Conservation (phyloP, 495 filamentous ascomycete species). For the Talaromyces adpressus region DNA sequence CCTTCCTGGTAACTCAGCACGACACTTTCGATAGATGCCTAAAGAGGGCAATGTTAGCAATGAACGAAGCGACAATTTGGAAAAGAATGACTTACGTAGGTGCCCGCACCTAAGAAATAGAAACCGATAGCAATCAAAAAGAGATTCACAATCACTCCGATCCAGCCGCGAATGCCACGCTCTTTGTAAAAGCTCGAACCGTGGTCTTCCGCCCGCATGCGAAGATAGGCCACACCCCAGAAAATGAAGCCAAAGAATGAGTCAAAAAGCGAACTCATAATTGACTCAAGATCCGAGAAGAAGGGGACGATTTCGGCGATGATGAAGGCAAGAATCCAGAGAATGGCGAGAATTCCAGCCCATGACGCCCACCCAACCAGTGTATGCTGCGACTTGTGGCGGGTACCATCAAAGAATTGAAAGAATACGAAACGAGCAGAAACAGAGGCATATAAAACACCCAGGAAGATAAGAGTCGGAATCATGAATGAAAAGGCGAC, state of each 20-base stretch:
- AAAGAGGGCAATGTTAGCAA: conserved; percentile 8
- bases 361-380: conserved; percentile 74
- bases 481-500: conserved; percentile 89
- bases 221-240: conserved; percentile 83
- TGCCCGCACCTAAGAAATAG: conserved; percentile 70
- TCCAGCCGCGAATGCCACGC: conserved; percentile 52
- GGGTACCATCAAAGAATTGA: conserved; percentile 68
- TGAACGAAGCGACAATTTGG: neutral
- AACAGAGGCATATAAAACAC: conserved; percentile 81
- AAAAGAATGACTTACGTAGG: conserved; percentile 55
- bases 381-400: conserved; percentile 71
- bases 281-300: conserved; percentile 73
- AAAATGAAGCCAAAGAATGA: conserved; percentile 94
- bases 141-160: conserved; percentile 58
- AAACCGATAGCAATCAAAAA: conserved; percentile 63
- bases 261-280: conserved; percentile 88
- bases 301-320: conserved; percentile 88
- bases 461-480: conserved; percentile 82
- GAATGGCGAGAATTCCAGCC: conserved; percentile 62
- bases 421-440: conserved; percentile 85
- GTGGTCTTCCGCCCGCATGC: conserved; percentile 68
- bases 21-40: conserved; percentile 57
- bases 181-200: conserved; percentile 52
- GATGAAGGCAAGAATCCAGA: conserved; percentile 75
- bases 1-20: conserved; percentile 50